These are phyloP conservation scores for Chrysoporthe deuterocubensis DNA, from an alignment of 2,329 filamentous ascomycete species.

Conservation along the genomic window DNA sequence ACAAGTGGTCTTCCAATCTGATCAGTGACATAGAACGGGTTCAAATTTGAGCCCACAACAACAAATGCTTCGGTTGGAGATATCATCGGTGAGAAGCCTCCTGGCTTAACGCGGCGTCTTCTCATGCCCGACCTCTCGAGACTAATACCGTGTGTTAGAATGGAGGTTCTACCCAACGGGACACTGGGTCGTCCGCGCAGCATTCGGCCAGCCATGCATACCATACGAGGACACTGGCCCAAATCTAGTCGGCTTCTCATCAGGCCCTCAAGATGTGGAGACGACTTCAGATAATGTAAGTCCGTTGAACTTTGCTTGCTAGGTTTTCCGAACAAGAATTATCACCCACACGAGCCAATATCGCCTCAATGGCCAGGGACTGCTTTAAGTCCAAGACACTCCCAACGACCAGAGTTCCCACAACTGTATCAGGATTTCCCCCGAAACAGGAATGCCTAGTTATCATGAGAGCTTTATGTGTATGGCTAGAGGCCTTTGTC, in stretches of 20 bases:
- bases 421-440: neutral
- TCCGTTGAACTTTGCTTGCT: neutral
- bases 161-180: slow-evolving; percentile 67
- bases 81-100: slow-evolving; percentile 45
- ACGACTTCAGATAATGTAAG: slow-evolving; percentile 51
- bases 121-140: neutral
- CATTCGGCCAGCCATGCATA: slow-evolving; percentile 64
- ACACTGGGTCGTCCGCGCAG: slow-evolving; percentile 67
- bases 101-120: neutral
- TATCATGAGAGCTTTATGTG: too few relatives aligned
- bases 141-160: slow-evolving; percentile 38
- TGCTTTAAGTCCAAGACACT: neutral
- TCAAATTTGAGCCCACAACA: slow-evolving; percentile 42
- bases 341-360: neutral
- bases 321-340: neutral
- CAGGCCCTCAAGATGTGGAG: slow-evolving; percentile 51
- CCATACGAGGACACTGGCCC: slow-evolving; percentile 59
- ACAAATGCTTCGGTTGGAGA: slow-evolving; percentile 49
- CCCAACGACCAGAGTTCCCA: neutral
- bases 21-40: slow-evolving; percentile 33
- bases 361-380: neutral
- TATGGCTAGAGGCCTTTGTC: neutral
- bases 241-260: slow-evolving; percentile 57
- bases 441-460: neutral
- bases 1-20: neutral